Conservation (phyloP, 768 basidiomycete species). For the Russula vinacea region DNA sequence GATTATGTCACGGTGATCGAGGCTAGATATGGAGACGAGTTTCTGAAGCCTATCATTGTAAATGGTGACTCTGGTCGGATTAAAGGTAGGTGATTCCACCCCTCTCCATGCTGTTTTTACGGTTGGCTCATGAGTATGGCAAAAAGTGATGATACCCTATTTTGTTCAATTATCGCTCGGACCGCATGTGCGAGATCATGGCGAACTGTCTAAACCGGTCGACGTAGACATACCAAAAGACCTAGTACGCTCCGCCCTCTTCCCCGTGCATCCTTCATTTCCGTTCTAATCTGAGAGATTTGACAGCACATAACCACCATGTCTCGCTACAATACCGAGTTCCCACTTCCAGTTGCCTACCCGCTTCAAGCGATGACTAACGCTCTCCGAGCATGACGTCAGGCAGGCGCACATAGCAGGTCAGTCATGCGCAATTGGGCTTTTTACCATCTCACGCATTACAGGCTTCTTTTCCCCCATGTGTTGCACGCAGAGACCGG, state of each 20-base stretch:
- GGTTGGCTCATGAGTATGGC: not conserved
- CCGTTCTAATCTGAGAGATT: not conserved
- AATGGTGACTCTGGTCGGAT: conserved; percentile 75
- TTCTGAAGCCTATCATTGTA: conserved; percentile 90
- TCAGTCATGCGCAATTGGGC: conserved; percentile 33
- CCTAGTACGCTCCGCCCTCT: conserved; percentile 51
- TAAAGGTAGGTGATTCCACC: conserved; percentile 52
- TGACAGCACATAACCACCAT: conserved; percentile 82
- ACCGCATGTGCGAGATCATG: conserved; percentile 92
- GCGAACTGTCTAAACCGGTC: conserved; percentile 77
- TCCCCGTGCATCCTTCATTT: not conserved
- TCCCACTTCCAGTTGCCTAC: conserved; percentile 86
- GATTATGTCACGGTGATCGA: conserved; percentile 64
- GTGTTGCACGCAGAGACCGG: conserved; percentile 68
- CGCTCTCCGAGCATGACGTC: conserved; percentile 69
- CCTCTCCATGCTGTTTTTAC: too few species aligned
- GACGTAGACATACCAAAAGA: conserved; percentile 78
- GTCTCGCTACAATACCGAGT: conserved; percentile 90
- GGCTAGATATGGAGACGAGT: conserved; percentile 87
- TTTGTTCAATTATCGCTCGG: conserved; percentile 98
- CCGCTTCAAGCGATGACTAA: conserved; percentile 94
- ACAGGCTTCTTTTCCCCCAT: not conserved
- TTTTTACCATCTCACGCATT: not conserved
- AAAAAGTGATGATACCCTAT: conserved; percentile 82
- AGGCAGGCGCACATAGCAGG: conserved; percentile 89